Evolutionary conservation across 331 rosid species (phyloP).

Genomic region (Cydonia oblonga): DNA sequence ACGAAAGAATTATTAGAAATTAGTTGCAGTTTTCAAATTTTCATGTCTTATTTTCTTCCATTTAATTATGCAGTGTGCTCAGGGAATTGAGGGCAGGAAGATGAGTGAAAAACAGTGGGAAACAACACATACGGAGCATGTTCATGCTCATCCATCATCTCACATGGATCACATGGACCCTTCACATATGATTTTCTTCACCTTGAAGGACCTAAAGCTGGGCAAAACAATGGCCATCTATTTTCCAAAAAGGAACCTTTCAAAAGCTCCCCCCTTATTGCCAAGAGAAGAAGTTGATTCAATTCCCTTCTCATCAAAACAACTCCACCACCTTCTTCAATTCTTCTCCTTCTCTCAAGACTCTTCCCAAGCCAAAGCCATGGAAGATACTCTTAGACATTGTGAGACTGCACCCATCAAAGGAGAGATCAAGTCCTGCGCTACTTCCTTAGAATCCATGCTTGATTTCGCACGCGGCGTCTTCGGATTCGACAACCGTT

Average conservation of each 20-base stretch:
- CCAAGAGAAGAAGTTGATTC: constrained; percentile 42
- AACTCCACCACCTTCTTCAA: constrained; percentile 34
- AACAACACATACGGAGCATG: not conserved
- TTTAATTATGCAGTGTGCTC: constrained; percentile 17
- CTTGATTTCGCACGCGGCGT: constrained; percentile 28
- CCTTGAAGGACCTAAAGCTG: constrained; percentile 28
- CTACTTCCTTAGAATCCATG: constrained; percentile 69
- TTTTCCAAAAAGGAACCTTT: constrained; percentile 46
- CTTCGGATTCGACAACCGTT: constrained; percentile 17
- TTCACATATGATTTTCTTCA: constrained; percentile 42
- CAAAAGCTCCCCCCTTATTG: constrained; percentile 32
- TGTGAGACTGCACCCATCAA: constrained; percentile 47
- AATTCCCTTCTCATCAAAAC: constrained; percentile 47
- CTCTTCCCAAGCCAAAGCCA: constrained; percentile 56
- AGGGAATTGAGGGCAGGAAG: constrained; percentile 18
- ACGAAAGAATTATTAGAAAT: no score
- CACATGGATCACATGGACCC: constrained; percentile 35
- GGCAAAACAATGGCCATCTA: constrained; percentile 45
- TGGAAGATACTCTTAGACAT: constrained; percentile 37
- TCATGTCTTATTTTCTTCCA: no score
- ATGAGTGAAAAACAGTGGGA: not conserved
- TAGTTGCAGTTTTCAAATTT: no score
- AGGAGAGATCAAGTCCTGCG: constrained; percentile 62
- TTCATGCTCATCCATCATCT: not conserved
- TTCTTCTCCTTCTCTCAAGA: constrained; percentile 29